A percentile compares a stretch with the other conserved stretches of the same genome.
Evolutionary conservation across 495 filamentous ascomycete genomes (phyloP).

Genomic region (Daldinia caldariorum): DNA sequence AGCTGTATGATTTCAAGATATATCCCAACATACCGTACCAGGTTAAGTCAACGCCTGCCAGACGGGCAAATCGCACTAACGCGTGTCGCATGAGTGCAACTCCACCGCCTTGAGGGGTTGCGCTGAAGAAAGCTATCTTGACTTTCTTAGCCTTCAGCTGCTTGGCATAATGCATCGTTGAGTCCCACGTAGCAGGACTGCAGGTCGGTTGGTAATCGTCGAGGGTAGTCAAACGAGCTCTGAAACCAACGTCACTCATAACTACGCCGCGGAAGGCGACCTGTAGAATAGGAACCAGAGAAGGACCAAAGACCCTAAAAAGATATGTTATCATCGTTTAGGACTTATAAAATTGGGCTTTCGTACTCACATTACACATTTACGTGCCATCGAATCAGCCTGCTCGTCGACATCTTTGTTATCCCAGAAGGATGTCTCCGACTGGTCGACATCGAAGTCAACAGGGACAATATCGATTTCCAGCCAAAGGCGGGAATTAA

Average conservation of each 20-base stretch:
- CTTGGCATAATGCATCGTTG: slow-evolving; percentile 71
- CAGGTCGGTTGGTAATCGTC: slow-evolving; percentile 74
- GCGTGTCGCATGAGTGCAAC: slow-evolving; percentile 92
- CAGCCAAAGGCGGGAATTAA: slow-evolving; percentile 80
- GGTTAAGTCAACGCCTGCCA: slow-evolving; percentile 72
- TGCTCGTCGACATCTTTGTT: slow-evolving; percentile 77
- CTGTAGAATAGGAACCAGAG: slow-evolving; percentile 74
- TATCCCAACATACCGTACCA: slow-evolving; percentile 71
- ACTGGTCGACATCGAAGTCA: slow-evolving; percentile 60
- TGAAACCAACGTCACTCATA: slow-evolving; percentile 74
- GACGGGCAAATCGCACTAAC: slow-evolving; percentile 75
- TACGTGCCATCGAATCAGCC: slow-evolving; percentile 85
- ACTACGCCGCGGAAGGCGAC: slow-evolving; percentile 80
- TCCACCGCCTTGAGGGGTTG: slow-evolving; percentile 87
- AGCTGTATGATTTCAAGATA: neutral
- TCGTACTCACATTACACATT: slow-evolving; percentile 61
- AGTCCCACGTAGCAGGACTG: slow-evolving; percentile 69
- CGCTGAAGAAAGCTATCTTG: slow-evolving; percentile 86
- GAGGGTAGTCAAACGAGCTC: slow-evolving; percentile 66
- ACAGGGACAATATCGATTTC: slow-evolving; percentile 82
- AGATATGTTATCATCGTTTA: slow-evolving; percentile 14
- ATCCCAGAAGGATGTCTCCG: slow-evolving; percentile 61
- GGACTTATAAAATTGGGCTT: neutral
- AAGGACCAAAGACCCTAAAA: slow-evolving; percentile 78
- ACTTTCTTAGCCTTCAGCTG: slow-evolving; percentile 72